phyloP scores from a whole-genome alignment of 225 moss, liverwort and hornwort genomes.

The Bryum argenteum region DNA sequence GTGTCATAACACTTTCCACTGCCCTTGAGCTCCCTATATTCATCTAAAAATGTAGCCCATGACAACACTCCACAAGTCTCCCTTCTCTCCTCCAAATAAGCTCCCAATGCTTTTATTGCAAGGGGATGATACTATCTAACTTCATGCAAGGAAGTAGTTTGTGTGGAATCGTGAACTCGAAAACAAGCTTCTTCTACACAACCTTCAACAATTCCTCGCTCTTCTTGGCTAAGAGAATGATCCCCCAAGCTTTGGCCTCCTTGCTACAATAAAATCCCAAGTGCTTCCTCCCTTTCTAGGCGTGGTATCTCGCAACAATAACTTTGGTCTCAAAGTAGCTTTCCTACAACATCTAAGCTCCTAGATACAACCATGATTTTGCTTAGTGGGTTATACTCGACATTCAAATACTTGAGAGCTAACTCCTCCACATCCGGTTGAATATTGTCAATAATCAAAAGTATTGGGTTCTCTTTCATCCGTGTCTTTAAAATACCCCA shows the following conservation, averaged over 20 bases:
- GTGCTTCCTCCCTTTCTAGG: slow-evolving; percentile 29
- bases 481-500: background rate
- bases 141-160: background rate
- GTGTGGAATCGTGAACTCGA: slow-evolving; percentile 9
- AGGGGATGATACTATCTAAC: slow-evolving; percentile 39
- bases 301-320: slow-evolving; percentile 26
- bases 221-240: background rate
- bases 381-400: slow-evolving; percentile 12
- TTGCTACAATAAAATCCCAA: slow-evolving; percentile 17
- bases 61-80: background rate
- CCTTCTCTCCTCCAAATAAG: slow-evolving; percentile 19
- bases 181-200: slow-evolving; percentile 24
- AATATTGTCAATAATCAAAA: slow-evolving; percentile 34
- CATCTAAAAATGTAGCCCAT: slow-evolving; percentile 17
- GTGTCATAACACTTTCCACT: background rate
- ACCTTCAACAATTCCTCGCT: slow-evolving; percentile 7
- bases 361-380: slow-evolving; percentile 35
- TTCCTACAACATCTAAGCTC: slow-evolving; percentile 20
- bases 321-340: slow-evolving; percentile 5
- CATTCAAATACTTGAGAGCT: slow-evolving; percentile 25
- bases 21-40: slow-evolving; percentile 32
- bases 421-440: slow-evolving; percentile 3
- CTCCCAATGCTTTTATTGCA: slow-evolving; percentile 32
- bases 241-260: background rate
- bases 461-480: slow-evolving; percentile 6